These are phyloP conservation scores for Clavariopsis aquatica DNA, from an alignment of 495 filamentous ascomycete genomes.

Conservation along the genomic window DNA sequence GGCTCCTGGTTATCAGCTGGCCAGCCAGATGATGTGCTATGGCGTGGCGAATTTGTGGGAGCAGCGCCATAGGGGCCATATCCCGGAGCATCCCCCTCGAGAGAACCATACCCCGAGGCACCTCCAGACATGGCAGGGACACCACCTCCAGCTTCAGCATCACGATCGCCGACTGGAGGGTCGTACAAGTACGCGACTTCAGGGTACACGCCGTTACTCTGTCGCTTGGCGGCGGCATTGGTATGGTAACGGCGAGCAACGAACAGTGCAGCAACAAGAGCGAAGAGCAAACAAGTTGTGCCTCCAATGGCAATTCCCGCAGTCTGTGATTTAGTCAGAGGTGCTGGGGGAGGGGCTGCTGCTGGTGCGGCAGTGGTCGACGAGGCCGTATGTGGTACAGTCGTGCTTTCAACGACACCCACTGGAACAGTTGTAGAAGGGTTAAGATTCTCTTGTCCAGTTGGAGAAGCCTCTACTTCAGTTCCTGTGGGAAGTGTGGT, in stretches of 20 bases:
- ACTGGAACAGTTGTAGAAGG: slow-evolving; percentile 3
- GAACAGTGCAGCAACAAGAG: slow-evolving; percentile 29
- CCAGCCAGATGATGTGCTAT: slow-evolving; percentile 1
- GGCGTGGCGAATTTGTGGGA: slow-evolving; percentile 10
- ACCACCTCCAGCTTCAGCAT: slow-evolving; percentile 25
- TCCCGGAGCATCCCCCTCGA: neutral
- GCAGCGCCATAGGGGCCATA: neutral
- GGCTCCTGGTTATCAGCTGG: neutral
- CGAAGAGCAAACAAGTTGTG: slow-evolving; percentile 28
- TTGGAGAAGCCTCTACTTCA: neutral
- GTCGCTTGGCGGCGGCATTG: slow-evolving; percentile 14
- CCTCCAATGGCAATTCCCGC: slow-evolving; percentile 32
- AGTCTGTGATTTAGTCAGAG: slow-evolving; percentile 27
- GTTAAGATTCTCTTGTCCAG: no score
- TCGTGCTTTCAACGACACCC: neutral
- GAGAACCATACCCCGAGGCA: slow-evolving; percentile 13
- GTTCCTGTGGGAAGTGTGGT: neutral
- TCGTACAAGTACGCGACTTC: slow-evolving; percentile 36
- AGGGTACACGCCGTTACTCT: slow-evolving; percentile 30
- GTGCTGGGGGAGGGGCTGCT: slow-evolving; percentile 5
- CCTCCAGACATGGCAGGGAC: slow-evolving; percentile 31
- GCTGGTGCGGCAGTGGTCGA: slow-evolving; percentile 16
- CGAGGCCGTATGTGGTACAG: slow-evolving; percentile 2
- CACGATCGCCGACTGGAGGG: slow-evolving; percentile 22
- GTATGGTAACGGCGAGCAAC: slow-evolving; percentile 26